Percentiles rank a stretch among this genome's conserved stretches.
phyloP scores from a whole-genome alignment of 2,329 filamentous ascomycete genomes.

The Stachybotrys chartarum region DNA sequence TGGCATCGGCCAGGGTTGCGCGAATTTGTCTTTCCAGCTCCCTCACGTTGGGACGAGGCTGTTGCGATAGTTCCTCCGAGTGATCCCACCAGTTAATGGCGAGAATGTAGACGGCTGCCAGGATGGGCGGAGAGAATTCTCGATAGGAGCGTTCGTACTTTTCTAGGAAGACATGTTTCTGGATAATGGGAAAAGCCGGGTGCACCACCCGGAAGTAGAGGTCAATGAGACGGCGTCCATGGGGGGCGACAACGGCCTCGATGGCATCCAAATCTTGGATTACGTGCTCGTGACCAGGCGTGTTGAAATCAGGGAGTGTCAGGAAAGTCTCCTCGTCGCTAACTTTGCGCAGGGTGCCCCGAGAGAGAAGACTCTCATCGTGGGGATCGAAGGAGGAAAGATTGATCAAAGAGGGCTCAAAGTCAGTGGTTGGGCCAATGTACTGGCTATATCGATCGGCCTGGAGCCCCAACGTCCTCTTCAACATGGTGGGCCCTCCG shows the following conservation, averaged over 20 bases:
- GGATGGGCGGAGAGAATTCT: conserved; percentile 67
- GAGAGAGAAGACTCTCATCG: conserved; percentile 69
- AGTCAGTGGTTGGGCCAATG: conserved; percentile 75
- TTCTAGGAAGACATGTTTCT: conserved; percentile 73
- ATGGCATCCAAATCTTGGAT: conserved; percentile 62
- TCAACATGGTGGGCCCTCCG: conserved; percentile 57
- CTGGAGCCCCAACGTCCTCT: conserved; percentile 68
- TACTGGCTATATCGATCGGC: conserved; percentile 74
- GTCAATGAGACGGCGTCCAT: conserved; percentile 71
- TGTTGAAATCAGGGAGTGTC: conserved; percentile 67
- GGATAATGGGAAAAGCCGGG: conserved; percentile 73
- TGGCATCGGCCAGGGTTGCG: conserved; percentile 65
- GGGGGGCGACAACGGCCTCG: conserved; percentile 66
- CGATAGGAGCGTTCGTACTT: conserved; percentile 67
- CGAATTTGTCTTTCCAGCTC: conserved; percentile 69
- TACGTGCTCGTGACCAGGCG: conserved; percentile 65
- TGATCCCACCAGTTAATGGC: conserved; percentile 86
- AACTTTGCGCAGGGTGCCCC: conserved; percentile 65
- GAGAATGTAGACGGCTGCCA: conserved; percentile 77
- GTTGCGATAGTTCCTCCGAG: conserved; percentile 55
- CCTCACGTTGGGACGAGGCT: conserved; percentile 63
- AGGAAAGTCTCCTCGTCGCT: conserved; percentile 74
- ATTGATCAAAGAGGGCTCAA: conserved; percentile 77
- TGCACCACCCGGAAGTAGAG: conserved; percentile 78
- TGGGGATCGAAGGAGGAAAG: conserved; percentile 73